A percentile compares a stretch with the other conserved stretches of the same genome.
Evolutionary conservation across 1,284 basidiomycete genomes (phyloP).

Genomic region (Malassezia yamatoensis): DNA sequence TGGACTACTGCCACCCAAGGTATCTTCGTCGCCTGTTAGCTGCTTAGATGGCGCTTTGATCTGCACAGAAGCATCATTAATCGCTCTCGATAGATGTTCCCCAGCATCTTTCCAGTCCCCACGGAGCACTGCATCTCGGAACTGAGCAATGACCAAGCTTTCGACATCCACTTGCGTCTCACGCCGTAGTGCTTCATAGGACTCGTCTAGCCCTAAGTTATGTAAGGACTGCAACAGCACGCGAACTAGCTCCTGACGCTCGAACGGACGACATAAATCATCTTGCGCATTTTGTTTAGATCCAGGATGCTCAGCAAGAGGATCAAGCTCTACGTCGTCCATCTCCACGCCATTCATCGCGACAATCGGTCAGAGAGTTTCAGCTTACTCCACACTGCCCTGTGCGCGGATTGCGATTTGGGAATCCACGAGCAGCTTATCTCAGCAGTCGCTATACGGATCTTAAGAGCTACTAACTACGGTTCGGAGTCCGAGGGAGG

Average conservation of each 20-base stretch:
- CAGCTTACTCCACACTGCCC: too few relatives aligned
- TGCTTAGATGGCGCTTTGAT: not conserved
- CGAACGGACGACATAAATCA: not conserved
- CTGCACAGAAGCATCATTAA: not conserved
- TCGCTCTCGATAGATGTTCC: constrained; percentile 3
- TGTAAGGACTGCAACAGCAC: constrained; percentile 78
- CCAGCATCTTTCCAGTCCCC: constrained; percentile 78
- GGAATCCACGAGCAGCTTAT: not conserved
- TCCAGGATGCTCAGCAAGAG: too few relatives aligned
- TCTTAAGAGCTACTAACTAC: too few relatives aligned
- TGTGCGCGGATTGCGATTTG: too few relatives aligned
- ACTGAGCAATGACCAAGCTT: constrained; percentile 64
- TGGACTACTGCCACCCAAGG: not conserved
- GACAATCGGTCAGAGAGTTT: not conserved
- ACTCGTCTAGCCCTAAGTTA: constrained; percentile 84
- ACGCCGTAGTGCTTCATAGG: constrained; percentile 72
- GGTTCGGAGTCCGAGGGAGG: not conserved
- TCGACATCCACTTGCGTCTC: constrained; percentile 89
- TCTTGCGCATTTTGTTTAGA: not conserved
- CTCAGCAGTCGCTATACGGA: not conserved
- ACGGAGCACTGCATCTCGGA: constrained; percentile 68
- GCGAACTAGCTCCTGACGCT: constrained; percentile 82
- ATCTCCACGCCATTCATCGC: not conserved
- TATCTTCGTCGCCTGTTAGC: not conserved
- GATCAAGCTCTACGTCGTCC: not conserved